Evolutionary conservation across 1,284 basidiomycete genomes (phyloP), one percentile per base, ranked within the genome.

Genomic region (Austroboletus rostrupii): DNA sequence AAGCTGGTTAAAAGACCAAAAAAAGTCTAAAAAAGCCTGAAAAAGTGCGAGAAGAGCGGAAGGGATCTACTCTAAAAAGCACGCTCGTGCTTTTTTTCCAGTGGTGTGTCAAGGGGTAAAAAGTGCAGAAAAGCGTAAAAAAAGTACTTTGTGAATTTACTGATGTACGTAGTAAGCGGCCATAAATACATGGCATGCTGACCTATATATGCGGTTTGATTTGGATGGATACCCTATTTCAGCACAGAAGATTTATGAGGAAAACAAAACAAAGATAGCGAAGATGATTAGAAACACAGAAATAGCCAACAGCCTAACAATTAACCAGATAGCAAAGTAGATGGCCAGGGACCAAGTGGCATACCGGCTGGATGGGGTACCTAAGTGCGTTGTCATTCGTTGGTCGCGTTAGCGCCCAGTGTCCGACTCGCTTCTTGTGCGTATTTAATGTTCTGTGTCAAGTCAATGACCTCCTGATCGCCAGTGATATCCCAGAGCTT

Each of bases 401-500:
- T 68, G 92, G 92, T 62, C 90, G 86, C 31, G 78, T 74, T 42
- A 97, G 78, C 4, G 97, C 97, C 75, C 17, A 99, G 77, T 49
- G 75, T 76, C 52, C 83, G 73, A 55, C 87, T 89, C 3, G 96
- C 95, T 55, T 81, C 78, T 67, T 96, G 92, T 5, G 96, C 85
- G 64, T 97, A 90, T 32, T 76, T 67, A 19, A 86, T 74, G 28
- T 81, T 73, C 42, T 83, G 83, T 48, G 97, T 81, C 44, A 97
- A 79, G 50, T 98, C 89, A 33, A 97, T 87, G 1, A 95, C 96
- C 44, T 81, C 81, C 70, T 99, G 94, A 69, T 99, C 97, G 48
- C 85, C 85, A 45, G 87, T 81, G 10, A 99, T 92, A 67, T 99
- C 97, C 97, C 97, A 99, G 0, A 99, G 79, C 95, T 98, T 62